phyloP scores from a whole-genome alignment of 2,329 filamentous ascomycete genomes.

The Nemania bipapillata region DNA sequence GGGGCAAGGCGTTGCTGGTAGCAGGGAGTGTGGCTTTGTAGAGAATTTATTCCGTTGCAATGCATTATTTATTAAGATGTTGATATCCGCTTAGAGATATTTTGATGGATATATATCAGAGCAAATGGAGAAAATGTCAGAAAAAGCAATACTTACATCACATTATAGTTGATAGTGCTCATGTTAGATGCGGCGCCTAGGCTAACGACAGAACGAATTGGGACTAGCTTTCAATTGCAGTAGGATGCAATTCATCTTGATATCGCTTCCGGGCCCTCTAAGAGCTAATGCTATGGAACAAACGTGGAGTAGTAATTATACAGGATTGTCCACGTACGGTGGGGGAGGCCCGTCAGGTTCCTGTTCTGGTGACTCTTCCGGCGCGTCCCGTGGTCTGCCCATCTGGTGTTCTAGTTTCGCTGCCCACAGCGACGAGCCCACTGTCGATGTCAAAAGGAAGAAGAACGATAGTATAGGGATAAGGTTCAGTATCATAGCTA shows the following conservation, averaged over 20 bases:
- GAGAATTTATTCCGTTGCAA: too few relatives aligned
- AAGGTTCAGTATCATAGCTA: conserved; percentile 86
- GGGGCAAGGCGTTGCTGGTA: too few relatives aligned
- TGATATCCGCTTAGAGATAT: too few relatives aligned
- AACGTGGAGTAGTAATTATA: conserved; percentile 38
- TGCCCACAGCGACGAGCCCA: conserved; percentile 87
- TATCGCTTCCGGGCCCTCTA: background rate
- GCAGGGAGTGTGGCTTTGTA: too few relatives aligned
- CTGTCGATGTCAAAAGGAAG: conserved; percentile 87
- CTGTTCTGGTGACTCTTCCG: conserved; percentile 36
- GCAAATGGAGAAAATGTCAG: too few relatives aligned
- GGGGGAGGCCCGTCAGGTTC: conserved; percentile 52
- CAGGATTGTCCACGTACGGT: conserved; percentile 54
- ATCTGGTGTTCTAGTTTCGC: conserved; percentile 75
- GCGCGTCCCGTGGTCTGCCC: conserved; percentile 41
- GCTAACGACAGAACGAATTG: background rate
- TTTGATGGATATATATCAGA: too few relatives aligned
- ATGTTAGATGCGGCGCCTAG: too few relatives aligned
- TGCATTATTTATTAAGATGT: too few relatives aligned
- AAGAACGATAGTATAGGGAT: conserved; percentile 92
- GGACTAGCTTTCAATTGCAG: background rate
- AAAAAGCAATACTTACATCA: too few relatives aligned
- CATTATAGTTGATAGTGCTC: too few relatives aligned
- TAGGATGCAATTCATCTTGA: background rate
- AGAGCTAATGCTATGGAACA: background rate